Conservation (phyloP, 2,329 filamentous ascomycete species). For the Elsinoe ampelina region DNA sequence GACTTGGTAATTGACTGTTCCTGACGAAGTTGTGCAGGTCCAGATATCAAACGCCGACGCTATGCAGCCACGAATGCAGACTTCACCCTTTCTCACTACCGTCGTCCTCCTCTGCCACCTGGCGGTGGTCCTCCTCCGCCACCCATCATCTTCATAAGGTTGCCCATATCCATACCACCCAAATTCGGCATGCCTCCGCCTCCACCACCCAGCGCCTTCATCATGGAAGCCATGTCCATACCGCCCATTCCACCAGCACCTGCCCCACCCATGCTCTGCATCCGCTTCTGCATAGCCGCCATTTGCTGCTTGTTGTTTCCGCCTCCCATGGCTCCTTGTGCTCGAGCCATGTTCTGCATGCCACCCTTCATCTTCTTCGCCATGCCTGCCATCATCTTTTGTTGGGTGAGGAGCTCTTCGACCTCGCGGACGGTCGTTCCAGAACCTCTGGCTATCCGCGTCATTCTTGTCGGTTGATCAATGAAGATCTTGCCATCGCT, state of each 20-base stretch:
- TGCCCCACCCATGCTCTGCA: conserved; percentile 76
- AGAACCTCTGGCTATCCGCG: conserved; percentile 77
- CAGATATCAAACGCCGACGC: conserved; percentile 14
- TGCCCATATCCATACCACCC: conserved; percentile 52
- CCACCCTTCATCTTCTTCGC: conserved; percentile 97
- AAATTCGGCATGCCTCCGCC: conserved; percentile 53
- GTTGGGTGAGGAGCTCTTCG: conserved; percentile 93
- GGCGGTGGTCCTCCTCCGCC: conserved; percentile 39
- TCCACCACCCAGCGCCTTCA: conserved; percentile 70
- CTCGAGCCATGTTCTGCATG: conserved; percentile 95
- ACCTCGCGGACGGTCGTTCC: conserved; percentile 88
- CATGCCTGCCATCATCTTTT: conserved; percentile 98
- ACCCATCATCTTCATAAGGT: conserved; percentile 65
- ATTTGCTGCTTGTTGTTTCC: conserved; percentile 90
- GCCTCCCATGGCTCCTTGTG: conserved; percentile 82
- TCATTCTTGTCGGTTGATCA: conserved; percentile 87
- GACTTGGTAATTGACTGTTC: not conserved
- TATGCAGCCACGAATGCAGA: conserved; percentile 14
- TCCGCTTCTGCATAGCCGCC: conserved; percentile 91
- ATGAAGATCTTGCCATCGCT: conserved; percentile 90
- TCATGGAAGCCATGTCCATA: conserved; percentile 79
- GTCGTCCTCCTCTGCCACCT: conserved; percentile 26
- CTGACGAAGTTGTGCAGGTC: not conserved
- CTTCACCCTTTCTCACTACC: not conserved
- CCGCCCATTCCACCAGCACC: conserved; percentile 51